A percentile compares a stretch with the other conserved stretches of the same genome.
Evolutionary conservation across 257 asterid genomes (phyloP).

Genomic region (Catharanthus roseus): DNA sequence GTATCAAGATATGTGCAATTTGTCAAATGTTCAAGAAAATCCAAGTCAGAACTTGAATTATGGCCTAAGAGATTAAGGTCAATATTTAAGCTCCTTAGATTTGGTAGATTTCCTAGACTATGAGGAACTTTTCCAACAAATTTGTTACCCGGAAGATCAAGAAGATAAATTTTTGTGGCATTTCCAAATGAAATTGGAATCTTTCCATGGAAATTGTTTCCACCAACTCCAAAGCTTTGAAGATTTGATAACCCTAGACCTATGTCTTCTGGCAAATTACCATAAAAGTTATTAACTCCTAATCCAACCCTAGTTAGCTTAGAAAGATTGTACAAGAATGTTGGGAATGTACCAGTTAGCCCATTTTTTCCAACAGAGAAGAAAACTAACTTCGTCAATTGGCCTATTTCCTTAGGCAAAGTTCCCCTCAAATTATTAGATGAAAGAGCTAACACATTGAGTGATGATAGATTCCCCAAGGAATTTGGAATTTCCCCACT

Average conservation of each 20-base stretch:
- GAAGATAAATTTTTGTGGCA: background rate
- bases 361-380: conserved; percentile 14
- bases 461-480: conserved; percentile 28
- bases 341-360: conserved; percentile 24
- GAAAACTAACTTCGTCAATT: conserved; percentile 15
- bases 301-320: background rate
- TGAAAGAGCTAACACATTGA: conserved; percentile 11
- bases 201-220: background rate
- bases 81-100: background rate
- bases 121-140: background rate
- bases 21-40: background rate
- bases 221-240: background rate
- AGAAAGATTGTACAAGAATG: conserved; percentile 13
- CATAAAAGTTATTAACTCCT: background rate
- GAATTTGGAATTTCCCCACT: conserved; percentile 31
- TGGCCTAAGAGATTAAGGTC: background rate
- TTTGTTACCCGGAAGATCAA: background rate
- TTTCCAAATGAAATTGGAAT: background rate
- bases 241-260: background rate
- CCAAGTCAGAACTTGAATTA: background rate
- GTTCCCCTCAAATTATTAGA: conserved; percentile 23
- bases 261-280: background rate
- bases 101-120: background rate
- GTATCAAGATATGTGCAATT: conserved; percentile 21
- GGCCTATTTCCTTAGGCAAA: conserved; percentile 31